A percentile compares a stretch with the other conserved stretches of the same genome.
phyloP scores from a whole-genome alignment of 2,329 filamentous ascomycete species.

The Botrytis byssoidea region DNA sequence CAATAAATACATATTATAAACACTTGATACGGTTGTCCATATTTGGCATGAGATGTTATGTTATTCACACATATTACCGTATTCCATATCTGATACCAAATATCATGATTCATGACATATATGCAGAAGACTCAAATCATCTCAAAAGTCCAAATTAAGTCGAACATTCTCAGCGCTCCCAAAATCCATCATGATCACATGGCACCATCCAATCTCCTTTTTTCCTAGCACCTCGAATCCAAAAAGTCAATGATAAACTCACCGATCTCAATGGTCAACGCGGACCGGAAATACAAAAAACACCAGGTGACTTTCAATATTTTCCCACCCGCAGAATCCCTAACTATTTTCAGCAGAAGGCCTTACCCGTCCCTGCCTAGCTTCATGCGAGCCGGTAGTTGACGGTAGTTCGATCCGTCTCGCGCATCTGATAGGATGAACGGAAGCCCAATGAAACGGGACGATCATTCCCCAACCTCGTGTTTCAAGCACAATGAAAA shows the following conservation, averaged over 20 bases:
- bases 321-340: slow-evolving; percentile 2
- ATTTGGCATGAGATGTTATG: too few species aligned
- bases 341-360: neutral
- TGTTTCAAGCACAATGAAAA: neutral
- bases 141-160: neutral
- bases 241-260: neutral
- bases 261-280: neutral
- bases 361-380: neutral
- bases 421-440: neutral
- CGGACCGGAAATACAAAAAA: neutral
- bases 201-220: neutral
- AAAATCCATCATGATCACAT: neutral
- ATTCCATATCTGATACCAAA: neutral
- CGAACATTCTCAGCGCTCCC: neutral
- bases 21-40: neutral
- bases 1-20: neutral
- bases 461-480: neutral
- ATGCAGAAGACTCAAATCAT: neutral
- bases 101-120: neutral
- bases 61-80: neutral
- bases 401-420: neutral
- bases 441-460: too few species aligned
- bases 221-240: neutral
- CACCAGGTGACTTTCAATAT: slow-evolving; percentile 4
- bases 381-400: slow-evolving; percentile 5